These are phyloP conservation scores for Alternaria brassicae DNA, from an alignment of 2,329 filamentous ascomycete genomes.

Conservation along the genomic window DNA sequence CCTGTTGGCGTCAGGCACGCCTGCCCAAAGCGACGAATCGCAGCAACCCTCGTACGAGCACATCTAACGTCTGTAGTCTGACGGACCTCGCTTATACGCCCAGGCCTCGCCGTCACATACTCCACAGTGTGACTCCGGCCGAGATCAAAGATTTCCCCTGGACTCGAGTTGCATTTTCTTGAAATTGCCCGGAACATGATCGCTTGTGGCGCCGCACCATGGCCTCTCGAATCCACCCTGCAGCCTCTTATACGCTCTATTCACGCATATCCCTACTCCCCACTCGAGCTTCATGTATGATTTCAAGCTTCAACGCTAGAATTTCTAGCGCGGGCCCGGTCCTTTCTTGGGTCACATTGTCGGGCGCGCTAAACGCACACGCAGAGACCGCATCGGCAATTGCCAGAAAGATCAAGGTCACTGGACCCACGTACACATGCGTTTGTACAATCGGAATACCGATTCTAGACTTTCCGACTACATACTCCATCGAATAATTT, in stretches of 20 bases:
- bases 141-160: neutral
- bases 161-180: neutral
- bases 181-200: neutral
- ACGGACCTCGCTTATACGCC: neutral
- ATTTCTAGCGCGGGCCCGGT: constrained; percentile 4
- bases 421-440: constrained; percentile 7
- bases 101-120: neutral
- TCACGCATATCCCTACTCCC: constrained; percentile 6
- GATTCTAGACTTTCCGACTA: constrained; percentile 6
- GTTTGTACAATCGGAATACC: constrained; percentile 4
- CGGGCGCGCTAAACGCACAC: neutral
- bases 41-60: neutral
- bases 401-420: neutral
- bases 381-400: neutral
- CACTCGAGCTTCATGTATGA: constrained; percentile 6
- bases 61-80: neutral
- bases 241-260: neutral
- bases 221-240: neutral
- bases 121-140: neutral
- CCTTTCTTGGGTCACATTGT: constrained; percentile 9
- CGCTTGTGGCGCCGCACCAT: constrained; percentile 6
- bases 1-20: constrained; percentile 6
- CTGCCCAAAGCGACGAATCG: constrained; percentile 2
- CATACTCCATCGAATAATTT: neutral
- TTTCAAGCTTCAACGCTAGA: constrained; percentile 14